phyloP scores from a whole-genome alignment of 169 alveolate species.

The Plasmodium vinckei region DNA sequence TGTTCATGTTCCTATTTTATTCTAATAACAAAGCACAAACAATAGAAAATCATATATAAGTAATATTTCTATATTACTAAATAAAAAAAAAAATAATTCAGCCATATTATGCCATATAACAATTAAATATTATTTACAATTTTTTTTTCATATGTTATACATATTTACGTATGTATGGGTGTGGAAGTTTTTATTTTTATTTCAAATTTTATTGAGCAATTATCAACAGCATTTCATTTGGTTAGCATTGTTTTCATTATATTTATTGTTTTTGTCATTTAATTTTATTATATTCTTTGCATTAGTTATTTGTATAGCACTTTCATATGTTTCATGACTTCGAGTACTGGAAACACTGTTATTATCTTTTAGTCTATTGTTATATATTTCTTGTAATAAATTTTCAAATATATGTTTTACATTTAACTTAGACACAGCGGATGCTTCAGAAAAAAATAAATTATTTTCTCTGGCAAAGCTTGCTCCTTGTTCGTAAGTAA shows the following conservation, averaged over 20 bases:
- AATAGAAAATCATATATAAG: too few species aligned
- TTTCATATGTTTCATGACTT: constrained; percentile 48
- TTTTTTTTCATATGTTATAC: not conserved
- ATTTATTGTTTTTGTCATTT: constrained; percentile 33
- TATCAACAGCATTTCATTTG: constrained; percentile 24
- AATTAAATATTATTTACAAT: too few species aligned
- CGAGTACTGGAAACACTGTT: constrained; percentile 38
- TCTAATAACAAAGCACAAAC: too few species aligned
- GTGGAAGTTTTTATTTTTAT: not conserved
- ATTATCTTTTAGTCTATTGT: constrained; percentile 62
- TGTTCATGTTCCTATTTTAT: too few species aligned
- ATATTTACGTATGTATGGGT: constrained; percentile 1
- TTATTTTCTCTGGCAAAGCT: constrained; percentile 92
- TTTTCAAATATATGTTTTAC: constrained; percentile 98
- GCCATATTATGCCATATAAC: too few species aligned
- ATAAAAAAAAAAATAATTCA: too few species aligned
- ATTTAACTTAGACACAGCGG: constrained; percentile 96
- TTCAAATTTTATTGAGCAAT: too few species aligned
- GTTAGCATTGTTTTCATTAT: constrained; percentile 7
- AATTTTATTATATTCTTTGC: constrained; percentile 45
- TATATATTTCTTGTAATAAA: constrained; percentile 91
- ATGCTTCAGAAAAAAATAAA: constrained; percentile 95
- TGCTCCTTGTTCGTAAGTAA: constrained; percentile 86
- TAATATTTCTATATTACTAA: too few species aligned
- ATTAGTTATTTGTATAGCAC: constrained; percentile 55